phyloP scores from a whole-genome alignment of 2,329 filamentous ascomycete species.

The Fusarium cyanostomum region DNA sequence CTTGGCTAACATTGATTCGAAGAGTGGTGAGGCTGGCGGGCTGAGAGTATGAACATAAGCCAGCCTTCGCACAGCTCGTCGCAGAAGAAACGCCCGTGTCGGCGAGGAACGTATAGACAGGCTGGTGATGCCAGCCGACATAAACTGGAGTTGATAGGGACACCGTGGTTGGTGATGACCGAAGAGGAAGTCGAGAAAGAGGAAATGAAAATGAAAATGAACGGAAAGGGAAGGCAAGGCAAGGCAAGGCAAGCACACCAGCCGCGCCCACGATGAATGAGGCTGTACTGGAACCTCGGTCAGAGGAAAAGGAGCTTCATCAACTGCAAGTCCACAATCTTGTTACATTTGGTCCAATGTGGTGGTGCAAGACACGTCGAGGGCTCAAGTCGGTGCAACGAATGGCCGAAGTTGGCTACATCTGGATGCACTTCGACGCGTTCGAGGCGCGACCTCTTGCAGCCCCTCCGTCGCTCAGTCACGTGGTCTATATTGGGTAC shows the following conservation, averaged over 20 bases:
- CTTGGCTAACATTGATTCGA: conserved; percentile 50
- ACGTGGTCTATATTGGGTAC: conserved; percentile 32
- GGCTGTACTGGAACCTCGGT: not conserved
- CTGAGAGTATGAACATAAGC: conserved; percentile 39
- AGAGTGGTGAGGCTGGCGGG: conserved; percentile 16
- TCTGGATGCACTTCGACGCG: conserved; percentile 30
- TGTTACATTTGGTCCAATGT: conserved; percentile 19
- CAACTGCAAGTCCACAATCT: conserved; percentile 8
- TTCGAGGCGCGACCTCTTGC: conserved; percentile 28
- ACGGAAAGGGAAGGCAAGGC: not conserved
- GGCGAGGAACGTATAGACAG: conserved; percentile 51
- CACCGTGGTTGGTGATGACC: not conserved
- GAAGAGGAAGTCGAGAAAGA: not conserved
- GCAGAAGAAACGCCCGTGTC: conserved; percentile 43
- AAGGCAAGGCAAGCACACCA: not conserved
- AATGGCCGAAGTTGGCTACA: conserved; percentile 16
- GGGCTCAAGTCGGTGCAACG: conserved; percentile 8
- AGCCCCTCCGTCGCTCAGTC: conserved; percentile 33
- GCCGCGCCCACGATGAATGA: not conserved
- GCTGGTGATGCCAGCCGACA: conserved; percentile 47
- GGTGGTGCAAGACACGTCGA: conserved; percentile 31
- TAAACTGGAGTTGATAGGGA: conserved; percentile 40
- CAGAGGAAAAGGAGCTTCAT: conserved; percentile 2
- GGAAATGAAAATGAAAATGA: not conserved
- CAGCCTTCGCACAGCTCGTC: conserved; percentile 35